Conservation (phyloP, 768 basidiomycete species). For the Boletus rubescentipes region DNA sequence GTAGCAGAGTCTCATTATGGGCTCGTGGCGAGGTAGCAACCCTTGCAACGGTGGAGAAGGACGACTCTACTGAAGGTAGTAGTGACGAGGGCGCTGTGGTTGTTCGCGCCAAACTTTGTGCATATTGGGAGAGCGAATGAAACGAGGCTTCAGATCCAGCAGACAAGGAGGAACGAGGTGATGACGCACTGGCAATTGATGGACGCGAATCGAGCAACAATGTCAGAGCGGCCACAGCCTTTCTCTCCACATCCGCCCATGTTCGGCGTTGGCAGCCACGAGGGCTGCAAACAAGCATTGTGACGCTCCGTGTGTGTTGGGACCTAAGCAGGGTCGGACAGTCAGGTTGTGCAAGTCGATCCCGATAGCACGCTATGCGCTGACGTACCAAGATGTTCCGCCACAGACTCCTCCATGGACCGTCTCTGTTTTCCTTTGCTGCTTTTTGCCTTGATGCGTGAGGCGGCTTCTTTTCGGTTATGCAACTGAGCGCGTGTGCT, state of each 20-base stretch:
- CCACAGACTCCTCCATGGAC: constrained; percentile 31
- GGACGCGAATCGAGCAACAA: constrained; percentile 51
- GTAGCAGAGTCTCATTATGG: constrained; percentile 40
- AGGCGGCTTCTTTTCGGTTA: constrained; percentile 41
- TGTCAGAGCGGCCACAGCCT: constrained; percentile 80
- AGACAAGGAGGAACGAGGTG: constrained; percentile 68
- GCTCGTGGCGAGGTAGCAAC: constrained; percentile 38
- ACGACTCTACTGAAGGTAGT: constrained; percentile 40
- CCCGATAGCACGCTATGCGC: too few relatives aligned
- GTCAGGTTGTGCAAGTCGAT: too few relatives aligned
- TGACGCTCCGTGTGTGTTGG: too few relatives aligned
- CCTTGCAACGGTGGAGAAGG: constrained; percentile 29
- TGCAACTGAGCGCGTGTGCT: constrained; percentile 46
- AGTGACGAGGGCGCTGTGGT: constrained; percentile 41
- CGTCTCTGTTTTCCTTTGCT: constrained; percentile 53
- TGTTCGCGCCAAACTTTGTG: constrained; percentile 66
- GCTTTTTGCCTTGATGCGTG: constrained; percentile 36
- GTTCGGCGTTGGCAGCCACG: too few relatives aligned
- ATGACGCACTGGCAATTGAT: constrained; percentile 59
- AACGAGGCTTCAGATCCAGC: constrained; percentile 68
- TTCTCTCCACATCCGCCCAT: constrained; percentile 63
- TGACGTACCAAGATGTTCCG: too few relatives aligned
- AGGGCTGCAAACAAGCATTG: too few relatives aligned
- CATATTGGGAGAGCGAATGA: constrained; percentile 62
- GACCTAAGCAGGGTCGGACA: too few relatives aligned